A percentile compares a stretch with the other conserved stretches of the same genome.
Evolutionary conservation across 768 basidiomycete species (phyloP).

Genomic region (Mycena venus): DNA sequence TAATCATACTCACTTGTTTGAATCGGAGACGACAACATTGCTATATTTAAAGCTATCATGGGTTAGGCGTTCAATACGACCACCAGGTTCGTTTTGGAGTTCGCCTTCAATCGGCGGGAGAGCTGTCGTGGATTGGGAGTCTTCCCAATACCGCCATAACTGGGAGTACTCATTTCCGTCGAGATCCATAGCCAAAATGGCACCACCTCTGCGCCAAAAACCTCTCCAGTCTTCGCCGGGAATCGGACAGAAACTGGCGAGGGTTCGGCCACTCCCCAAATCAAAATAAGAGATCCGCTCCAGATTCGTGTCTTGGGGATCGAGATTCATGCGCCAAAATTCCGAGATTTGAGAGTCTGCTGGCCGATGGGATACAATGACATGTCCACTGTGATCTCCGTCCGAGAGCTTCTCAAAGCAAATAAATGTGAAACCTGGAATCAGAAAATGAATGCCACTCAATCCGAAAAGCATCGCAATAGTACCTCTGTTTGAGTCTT

Average conservation of each 20-base stretch:
- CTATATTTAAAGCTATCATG: constrained; percentile 52
- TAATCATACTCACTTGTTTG: constrained; percentile 48
- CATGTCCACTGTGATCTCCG: neutral
- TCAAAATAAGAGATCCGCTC: constrained; percentile 56
- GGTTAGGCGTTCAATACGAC: constrained; percentile 58
- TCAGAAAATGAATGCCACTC: neutral
- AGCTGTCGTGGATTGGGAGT: constrained; percentile 36
- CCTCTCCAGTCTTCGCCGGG: constrained; percentile 58
- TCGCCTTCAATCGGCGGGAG: constrained; percentile 53
- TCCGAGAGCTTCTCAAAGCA: constrained; percentile 19
- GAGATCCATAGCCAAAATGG: constrained; percentile 55
- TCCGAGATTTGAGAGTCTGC: constrained; percentile 53
- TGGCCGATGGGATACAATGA: constrained; percentile 54
- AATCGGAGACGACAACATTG: constrained; percentile 44
- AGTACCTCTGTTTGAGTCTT: constrained; percentile 52
- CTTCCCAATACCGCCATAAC: constrained; percentile 63
- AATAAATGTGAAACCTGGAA: constrained; percentile 16
- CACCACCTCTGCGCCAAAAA: constrained; percentile 49
- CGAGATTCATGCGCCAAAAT: constrained; percentile 48
- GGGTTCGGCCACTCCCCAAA: constrained; percentile 51
- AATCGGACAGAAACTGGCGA: constrained; percentile 47
- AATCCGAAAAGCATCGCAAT: neutral
- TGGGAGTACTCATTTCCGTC: constrained; percentile 57
- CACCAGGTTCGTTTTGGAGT: constrained; percentile 54
- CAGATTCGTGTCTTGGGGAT: constrained; percentile 40